A percentile compares a stretch with the other conserved stretches of the same genome.
These are phyloP conservation scores for Calocybe cyanea DNA, from an alignment of 768 basidiomycete genomes.

Conservation along the genomic window DNA sequence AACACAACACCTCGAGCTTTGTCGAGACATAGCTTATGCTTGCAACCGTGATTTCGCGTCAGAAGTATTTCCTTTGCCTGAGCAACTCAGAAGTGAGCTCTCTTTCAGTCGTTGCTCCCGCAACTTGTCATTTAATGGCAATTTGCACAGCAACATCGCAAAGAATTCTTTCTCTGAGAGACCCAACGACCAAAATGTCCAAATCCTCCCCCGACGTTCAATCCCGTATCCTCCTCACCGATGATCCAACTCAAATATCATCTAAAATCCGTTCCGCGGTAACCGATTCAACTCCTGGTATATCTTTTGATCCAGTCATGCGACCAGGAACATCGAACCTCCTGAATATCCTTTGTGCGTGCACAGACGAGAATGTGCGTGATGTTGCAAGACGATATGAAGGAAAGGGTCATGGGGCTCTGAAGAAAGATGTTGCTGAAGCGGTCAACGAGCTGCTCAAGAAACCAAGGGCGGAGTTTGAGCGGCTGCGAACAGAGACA, in stretches of 20 bases:
- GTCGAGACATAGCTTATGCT: slow-evolving; percentile 74
- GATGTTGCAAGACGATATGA: slow-evolving; percentile 48
- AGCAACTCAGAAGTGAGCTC: slow-evolving; percentile 66
- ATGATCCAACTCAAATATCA: slow-evolving; percentile 54
- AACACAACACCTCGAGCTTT: slow-evolving; percentile 88
- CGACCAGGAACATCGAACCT: slow-evolving; percentile 86
- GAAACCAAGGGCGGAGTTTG: slow-evolving; percentile 66
- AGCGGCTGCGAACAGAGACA: slow-evolving; percentile 54
- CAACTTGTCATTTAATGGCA: not conserved
- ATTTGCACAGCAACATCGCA: slow-evolving; percentile 61
- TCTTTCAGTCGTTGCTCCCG: not conserved
- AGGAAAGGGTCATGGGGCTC: slow-evolving; percentile 52
- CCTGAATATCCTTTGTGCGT: slow-evolving; percentile 75
- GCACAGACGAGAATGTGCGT: slow-evolving; percentile 43
- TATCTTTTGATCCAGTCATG: slow-evolving; percentile 76
- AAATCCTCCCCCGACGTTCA: slow-evolving; percentile 78
- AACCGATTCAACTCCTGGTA: slow-evolving; percentile 73
- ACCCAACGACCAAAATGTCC: slow-evolving; percentile 90
- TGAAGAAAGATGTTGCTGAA: slow-evolving; percentile 76
- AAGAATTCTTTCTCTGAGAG: slow-evolving; percentile 81
- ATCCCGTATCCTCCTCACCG: slow-evolving; percentile 87
- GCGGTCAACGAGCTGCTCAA: slow-evolving; percentile 67
- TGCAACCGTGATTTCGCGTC: slow-evolving; percentile 72
- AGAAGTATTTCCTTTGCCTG: slow-evolving; percentile 69
- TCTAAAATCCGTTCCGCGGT: slow-evolving; percentile 77